Base-by-base conservation (phyloP, 257 asterid genomes). In the Solanum virginianum region DNA sequence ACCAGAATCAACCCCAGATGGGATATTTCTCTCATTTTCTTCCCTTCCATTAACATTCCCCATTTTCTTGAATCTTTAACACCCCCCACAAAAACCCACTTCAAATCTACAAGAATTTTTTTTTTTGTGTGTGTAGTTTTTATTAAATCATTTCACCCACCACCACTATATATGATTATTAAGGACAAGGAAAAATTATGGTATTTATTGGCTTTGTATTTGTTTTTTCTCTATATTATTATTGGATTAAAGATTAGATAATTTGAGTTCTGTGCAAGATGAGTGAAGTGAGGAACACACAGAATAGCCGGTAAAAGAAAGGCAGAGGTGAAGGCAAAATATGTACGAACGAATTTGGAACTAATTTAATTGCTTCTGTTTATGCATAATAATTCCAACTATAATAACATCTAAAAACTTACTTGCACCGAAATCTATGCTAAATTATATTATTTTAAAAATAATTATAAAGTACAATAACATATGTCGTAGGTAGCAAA, bases 11-110 rank as follows among this genome's bases (percentile, higher is more conserved):
- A 83, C 88, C 82, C 83, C 91, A 75, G 92, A 91, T 86, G 89
- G 92, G 90, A 53, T 79, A 79, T 84, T 84, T 81, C 89, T 90
- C 84, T 91, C 87, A 77, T 87, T 92, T 82, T 87, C 93, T 24
- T 95, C 98, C 90, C 94, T 93, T 72, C 98, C 98, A 89, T 89
- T 94, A 20, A 91, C 95, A 91, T 95, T 95, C 81, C 98, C 98
- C 98, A 95, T 95, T 87, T 47, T 54, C 68, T 20, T 24, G 47
- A 14, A 22, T 51, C 57, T 47, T 74, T 47, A 74, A 22, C 81
- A 49, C 57, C 60, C 14, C 59, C 39, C 56, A 74, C 56, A 47
- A 26, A 75, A 51, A 24, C 15, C 63, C 63, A 77, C 43, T 53
- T 79, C 14, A 10, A 79, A 79, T 79, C 83, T 53, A 79, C 65